A percentile compares a stretch with the other conserved stretches of the same genome.
These are phyloP conservation scores for Colletotrichum eremochloae DNA, from an alignment of 2,329 filamentous ascomycete species.

Conservation along the genomic window DNA sequence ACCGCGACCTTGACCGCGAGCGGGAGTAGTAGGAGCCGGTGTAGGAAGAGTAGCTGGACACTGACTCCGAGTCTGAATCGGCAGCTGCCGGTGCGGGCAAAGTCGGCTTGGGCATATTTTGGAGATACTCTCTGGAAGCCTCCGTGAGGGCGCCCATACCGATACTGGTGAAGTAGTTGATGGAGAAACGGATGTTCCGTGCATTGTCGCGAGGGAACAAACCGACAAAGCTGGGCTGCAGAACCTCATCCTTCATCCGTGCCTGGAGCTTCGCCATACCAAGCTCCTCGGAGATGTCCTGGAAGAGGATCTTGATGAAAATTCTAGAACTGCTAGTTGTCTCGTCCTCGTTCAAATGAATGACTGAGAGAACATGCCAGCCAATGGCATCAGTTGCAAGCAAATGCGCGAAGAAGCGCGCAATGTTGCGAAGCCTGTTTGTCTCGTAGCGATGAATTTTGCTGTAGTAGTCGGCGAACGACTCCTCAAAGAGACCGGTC, in stretches of 20 bases:
- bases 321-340: slow-evolving; percentile 97
- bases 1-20: slow-evolving; percentile 63
- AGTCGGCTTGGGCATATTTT: slow-evolving; percentile 89
- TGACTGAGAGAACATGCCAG: slow-evolving; percentile 88
- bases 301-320: slow-evolving; percentile 98
- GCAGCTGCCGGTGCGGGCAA: slow-evolving; percentile 74
- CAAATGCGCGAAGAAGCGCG: slow-evolving; percentile 93
- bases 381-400: slow-evolving; percentile 89
- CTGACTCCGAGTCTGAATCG: slow-evolving; percentile 77
- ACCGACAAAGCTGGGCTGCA: slow-evolving; percentile 84
- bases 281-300: slow-evolving; percentile 88
- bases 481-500: slow-evolving; percentile 91
- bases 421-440: slow-evolving; percentile 94
- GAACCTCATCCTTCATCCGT: slow-evolving; percentile 81
- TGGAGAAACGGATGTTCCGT: slow-evolving; percentile 93
- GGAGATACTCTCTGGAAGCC: slow-evolving; percentile 90
- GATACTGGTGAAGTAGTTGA: slow-evolving; percentile 99
- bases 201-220: slow-evolving; percentile 92
- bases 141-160: slow-evolving; percentile 96
- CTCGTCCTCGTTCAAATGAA: slow-evolving; percentile 96
- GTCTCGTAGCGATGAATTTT: slow-evolving; percentile 98
- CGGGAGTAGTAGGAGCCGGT: slow-evolving; percentile 72
- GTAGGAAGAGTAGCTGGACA: slow-evolving; percentile 85
- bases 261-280: slow-evolving; percentile 85
- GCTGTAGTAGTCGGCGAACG: slow-evolving; percentile 94